Conservation (phyloP, 2,329 filamentous ascomycete genomes). For the Nothopassalora personata region DNA sequence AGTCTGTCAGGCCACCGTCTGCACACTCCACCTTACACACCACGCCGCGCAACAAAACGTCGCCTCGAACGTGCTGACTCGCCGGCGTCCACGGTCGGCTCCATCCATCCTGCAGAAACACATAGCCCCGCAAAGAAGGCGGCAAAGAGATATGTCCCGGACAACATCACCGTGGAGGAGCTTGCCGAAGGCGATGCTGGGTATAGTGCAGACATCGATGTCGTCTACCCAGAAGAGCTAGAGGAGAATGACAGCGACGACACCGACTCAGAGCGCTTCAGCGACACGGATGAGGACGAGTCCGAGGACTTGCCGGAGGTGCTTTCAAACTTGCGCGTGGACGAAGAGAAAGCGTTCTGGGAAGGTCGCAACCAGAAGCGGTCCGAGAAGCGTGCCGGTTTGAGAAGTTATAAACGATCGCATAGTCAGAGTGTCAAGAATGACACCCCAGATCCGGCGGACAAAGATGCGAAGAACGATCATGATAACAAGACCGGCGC, state of each 20-base stretch:
- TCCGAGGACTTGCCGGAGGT: background rate
- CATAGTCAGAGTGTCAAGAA: conserved; percentile 44
- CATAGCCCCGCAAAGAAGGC: conserved; percentile 29
- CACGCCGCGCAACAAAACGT: conserved; percentile 19
- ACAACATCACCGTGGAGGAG: conserved; percentile 41
- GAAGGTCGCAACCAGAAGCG: conserved; percentile 33
- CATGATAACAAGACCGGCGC: conserved; percentile 35
- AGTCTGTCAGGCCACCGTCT: conserved; percentile 19
- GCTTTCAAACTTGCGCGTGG: background rate
- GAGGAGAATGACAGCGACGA: conserved; percentile 26
- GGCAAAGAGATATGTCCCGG: conserved; percentile 19
- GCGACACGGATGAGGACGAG: background rate
- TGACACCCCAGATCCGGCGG: conserved; percentile 39
- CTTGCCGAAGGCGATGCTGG: conserved; percentile 33
- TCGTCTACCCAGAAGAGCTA: conserved; percentile 40
- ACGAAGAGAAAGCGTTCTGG: background rate
- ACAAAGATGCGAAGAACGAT: conserved; percentile 37
- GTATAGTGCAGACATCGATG: conserved; percentile 39
- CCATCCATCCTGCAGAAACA: conserved; percentile 36
- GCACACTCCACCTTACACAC: conserved; percentile 30
- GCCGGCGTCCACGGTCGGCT: conserved; percentile 29
- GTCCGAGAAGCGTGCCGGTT: conserved; percentile 35
- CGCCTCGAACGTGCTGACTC: conserved; percentile 25
- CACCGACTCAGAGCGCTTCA: background rate
- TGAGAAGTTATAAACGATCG: conserved; percentile 40